These are phyloP conservation scores for Sparassis latifolia DNA, from an alignment of 1,284 basidiomycete species.

Conservation along the genomic window DNA sequence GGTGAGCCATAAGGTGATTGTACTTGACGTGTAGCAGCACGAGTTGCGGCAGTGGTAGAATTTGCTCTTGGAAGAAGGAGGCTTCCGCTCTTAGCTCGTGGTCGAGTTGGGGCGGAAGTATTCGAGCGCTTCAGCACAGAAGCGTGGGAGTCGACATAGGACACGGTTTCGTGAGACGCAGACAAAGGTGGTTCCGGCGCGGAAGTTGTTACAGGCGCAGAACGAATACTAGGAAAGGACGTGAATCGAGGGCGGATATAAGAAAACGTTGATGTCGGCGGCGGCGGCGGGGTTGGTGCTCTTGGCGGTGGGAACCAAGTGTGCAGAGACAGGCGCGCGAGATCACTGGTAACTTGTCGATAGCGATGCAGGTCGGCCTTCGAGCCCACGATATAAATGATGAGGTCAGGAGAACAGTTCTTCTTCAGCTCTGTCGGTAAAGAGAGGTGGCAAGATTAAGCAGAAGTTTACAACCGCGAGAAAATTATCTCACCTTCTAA, in stretches of 20 bases:
- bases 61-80: slow-evolving; percentile 25
- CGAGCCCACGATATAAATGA: slow-evolving; percentile 89
- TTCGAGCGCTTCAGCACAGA: slow-evolving; percentile 26
- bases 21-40: slow-evolving; percentile 39
- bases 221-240: slow-evolving; percentile 70
- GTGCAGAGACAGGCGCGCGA: slow-evolving; percentile 73
- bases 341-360: slow-evolving; percentile 72
- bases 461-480: not conserved
- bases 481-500: slow-evolving; percentile 60
- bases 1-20: slow-evolving; percentile 45
- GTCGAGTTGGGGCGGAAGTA: slow-evolving; percentile 25
- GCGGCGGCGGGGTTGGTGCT: slow-evolving; percentile 53
- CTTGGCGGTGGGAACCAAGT: slow-evolving; percentile 78
- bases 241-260: slow-evolving; percentile 84
- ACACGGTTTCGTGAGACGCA: slow-evolving; percentile 20
- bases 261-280: slow-evolving; percentile 63
- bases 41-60: slow-evolving; percentile 18
- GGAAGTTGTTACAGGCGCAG: slow-evolving; percentile 25
- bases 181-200: slow-evolving; percentile 17
- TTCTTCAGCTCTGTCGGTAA: slow-evolving; percentile 70
- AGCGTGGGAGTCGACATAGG: slow-evolving; percentile 21
- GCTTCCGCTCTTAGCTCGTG: slow-evolving; percentile 26
- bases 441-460: not conserved
- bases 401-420: slow-evolving; percentile 77
- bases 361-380: slow-evolving; percentile 75